phyloP scores from a whole-genome alignment of 2,329 filamentous ascomycete genomes.

The Fusarium incarnatum region DNA sequence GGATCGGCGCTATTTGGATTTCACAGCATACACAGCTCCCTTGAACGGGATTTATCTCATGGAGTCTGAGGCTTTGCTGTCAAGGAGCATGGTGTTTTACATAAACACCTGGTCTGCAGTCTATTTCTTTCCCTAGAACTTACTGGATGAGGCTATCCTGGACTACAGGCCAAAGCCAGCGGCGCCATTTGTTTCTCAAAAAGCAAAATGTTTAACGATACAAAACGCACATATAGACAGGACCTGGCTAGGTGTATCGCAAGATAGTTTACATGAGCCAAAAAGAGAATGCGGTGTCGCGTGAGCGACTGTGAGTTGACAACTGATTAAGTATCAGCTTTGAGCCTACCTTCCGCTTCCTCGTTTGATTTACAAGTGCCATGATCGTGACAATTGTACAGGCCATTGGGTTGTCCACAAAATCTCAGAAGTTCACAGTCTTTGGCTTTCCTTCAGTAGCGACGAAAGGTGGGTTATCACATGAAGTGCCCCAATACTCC shows the following conservation, averaged over 20 bases:
- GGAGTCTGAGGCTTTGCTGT: constrained; percentile 15
- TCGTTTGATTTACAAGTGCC: constrained; percentile 37
- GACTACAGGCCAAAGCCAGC: constrained; percentile 23
- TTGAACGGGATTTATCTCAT: constrained; percentile 17
- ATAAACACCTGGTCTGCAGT: constrained; percentile 22
- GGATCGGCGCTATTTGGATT: constrained; percentile 46
- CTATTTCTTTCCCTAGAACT: constrained; percentile 21
- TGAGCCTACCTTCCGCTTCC: constrained; percentile 15
- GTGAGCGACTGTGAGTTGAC: constrained; percentile 30
- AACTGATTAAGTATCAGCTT: constrained; percentile 37
- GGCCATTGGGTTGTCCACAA: not conserved
- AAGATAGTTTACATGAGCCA: constrained; percentile 34
- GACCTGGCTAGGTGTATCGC: constrained; percentile 27
- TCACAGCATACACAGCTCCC: constrained; percentile 26
- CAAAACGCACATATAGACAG: constrained; percentile 37
- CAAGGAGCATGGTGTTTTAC: constrained; percentile 30
- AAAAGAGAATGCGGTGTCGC: constrained; percentile 35
- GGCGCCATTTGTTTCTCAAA: constrained; percentile 19
- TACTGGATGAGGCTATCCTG: constrained; percentile 28
- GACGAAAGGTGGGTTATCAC: not conserved
- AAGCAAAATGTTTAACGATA: constrained; percentile 15
- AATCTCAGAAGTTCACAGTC: not conserved
- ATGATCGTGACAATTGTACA: not conserved
- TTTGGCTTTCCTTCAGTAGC: not conserved
- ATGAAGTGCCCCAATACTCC: not conserved